Percentiles rank a stretch among this genome's conserved stretches.
phyloP scores from a whole-genome alignment of 2,329 filamentous ascomycete genomes.

The Trichoderma hamatum region DNA sequence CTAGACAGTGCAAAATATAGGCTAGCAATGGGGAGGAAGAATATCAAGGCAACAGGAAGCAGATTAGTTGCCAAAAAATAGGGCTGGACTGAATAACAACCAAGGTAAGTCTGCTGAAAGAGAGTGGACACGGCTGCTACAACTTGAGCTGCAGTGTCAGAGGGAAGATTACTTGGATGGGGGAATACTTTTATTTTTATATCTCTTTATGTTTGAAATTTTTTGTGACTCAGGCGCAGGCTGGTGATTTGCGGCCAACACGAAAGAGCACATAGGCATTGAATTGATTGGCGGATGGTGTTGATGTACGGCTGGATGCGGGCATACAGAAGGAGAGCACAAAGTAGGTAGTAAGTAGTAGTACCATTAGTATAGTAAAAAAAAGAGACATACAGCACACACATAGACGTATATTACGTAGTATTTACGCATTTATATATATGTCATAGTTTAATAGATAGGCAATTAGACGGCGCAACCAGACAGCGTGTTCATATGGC shows the following conservation, averaged over 20 bases:
- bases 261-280: constrained; percentile 21
- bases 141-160: not conserved
- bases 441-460: not conserved
- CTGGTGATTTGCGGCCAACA: constrained; percentile 25
- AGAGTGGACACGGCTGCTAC: constrained; percentile 2
- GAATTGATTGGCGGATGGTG: not conserved
- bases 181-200: not conserved
- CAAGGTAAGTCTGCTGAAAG: constrained; percentile 17
- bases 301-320: constrained; percentile 14
- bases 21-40: constrained; percentile 1
- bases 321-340: constrained; percentile 6
- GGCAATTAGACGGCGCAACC: not conserved
- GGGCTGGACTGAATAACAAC: not conserved
- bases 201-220: not conserved
- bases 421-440: not conserved
- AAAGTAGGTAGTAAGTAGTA: not conserved
- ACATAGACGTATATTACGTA: not conserved
- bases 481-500: not conserved
- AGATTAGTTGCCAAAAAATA: not conserved
- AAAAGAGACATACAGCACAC: constrained; percentile 7
- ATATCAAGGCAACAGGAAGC: not conserved
- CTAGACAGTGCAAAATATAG: constrained; percentile 25
- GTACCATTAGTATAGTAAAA: constrained; percentile 11
- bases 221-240: constrained; percentile 15
- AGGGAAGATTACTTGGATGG: constrained; percentile 19